Evolutionary conservation across 1,284 basidiomycete species (phyloP).

Genomic region (Hemileia vastatrix): DNA sequence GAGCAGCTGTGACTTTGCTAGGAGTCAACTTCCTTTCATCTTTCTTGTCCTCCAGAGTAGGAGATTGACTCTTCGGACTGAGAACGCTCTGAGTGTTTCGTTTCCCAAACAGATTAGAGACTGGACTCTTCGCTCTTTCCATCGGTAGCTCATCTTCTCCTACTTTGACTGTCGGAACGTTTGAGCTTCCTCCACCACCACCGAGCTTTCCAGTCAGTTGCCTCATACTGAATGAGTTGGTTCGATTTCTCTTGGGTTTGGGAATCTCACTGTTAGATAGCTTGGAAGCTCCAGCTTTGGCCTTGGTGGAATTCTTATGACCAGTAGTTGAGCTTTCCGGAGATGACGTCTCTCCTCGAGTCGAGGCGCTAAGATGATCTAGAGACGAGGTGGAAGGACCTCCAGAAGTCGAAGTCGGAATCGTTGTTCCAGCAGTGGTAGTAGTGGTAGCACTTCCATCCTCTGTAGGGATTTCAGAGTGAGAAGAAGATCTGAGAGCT

Average conservation of each 20-base stretch:
- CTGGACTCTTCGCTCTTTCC: constrained; percentile 32
- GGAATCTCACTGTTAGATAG: background rate
- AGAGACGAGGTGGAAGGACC: background rate
- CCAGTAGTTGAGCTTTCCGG: background rate
- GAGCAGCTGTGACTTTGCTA: background rate
- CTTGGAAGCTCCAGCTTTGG: background rate
- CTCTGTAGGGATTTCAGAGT: background rate
- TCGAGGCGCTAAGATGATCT: background rate
- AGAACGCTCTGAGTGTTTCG: background rate
- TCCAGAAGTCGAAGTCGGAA: background rate
- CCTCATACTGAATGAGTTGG: constrained; percentile 29
- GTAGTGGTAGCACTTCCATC: background rate
- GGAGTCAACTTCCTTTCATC: background rate
- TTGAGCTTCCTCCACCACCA: constrained; percentile 17
- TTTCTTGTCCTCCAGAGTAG: background rate
- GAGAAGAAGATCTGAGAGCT: background rate
- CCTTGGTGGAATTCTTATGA: background rate
- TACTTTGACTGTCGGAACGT: constrained; percentile 27
- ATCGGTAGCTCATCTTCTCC: constrained; percentile 29
- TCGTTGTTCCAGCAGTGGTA: too few relatives aligned
- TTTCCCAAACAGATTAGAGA: constrained; percentile 26
- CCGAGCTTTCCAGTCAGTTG: constrained; percentile 11
- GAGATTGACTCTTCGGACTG: background rate
- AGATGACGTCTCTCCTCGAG: background rate
- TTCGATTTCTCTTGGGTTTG: constrained; percentile 24